Base-by-base conservation (phyloP, 805 yeast species). In the Wickerhamomyces sydowiorum region DNA sequence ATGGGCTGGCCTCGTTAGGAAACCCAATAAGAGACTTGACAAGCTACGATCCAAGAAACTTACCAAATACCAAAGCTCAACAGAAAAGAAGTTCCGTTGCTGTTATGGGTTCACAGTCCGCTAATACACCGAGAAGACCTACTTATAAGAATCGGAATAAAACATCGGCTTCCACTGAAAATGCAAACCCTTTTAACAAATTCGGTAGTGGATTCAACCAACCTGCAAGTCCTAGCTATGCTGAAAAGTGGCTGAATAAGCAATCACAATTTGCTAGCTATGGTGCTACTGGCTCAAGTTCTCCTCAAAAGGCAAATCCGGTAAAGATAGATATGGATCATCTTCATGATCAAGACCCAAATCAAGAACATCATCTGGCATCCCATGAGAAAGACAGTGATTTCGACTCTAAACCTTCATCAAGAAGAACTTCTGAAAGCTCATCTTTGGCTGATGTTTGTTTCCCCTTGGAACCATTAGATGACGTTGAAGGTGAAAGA, bases 361-460 rank as follows among this genome's bases (percentile, higher is more conserved):
- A 28, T 12, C 25, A 25, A n/a, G n/a, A n/a, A 7, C 29, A 29
- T 12, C 20, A 4, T 17, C 15, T 29, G 32, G 17, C 19, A 5
- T 32, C 35, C 3, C 35, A 50, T 14, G 54, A 54, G 6, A 40
- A 39, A 15, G 61, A 54, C 18, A 58, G 57, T 5, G 64, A 61
- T 38, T 60, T 64, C 32, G 64, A 64, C 29, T 69, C 74, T 4
- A 65, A 68, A 38, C 74, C 74, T 1, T 64, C 69, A 2, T 62
- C 72, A 1, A 60, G 70, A 47, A 56, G 67, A 28, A 56, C 65
- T 7, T 61, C 70, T 1, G 78, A 76, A 41, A 76, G 78, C 31
- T 81, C 95, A 0, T 86, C 96, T 1, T 65, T 91, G 44, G 90
- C 84, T 57, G 99, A 91, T 62, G 99, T 91, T 21, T 91, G 96